Evolutionary conservation across 208 protist genomes (phyloP).

Genomic region (Ichthyophonus hoferi): DNA sequence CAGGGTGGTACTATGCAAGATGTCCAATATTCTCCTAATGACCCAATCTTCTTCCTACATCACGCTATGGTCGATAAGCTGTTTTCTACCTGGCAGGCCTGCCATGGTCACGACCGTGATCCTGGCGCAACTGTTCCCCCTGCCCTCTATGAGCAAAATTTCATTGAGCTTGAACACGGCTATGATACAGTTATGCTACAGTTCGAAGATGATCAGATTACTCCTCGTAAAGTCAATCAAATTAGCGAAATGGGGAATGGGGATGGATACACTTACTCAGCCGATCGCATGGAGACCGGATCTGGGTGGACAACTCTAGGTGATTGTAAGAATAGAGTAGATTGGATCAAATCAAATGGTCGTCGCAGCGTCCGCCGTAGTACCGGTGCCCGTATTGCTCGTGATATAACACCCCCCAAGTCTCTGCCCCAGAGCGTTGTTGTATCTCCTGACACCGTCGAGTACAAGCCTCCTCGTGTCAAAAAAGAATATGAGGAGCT

Average conservation of each 20-base stretch:
- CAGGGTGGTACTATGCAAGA: neutral
- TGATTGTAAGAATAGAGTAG: neutral
- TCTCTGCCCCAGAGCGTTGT: neutral
- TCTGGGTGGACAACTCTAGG: neutral
- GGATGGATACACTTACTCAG: neutral
- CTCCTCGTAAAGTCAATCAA: neutral
- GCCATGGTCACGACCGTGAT: neutral
- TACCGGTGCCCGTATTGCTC: neutral
- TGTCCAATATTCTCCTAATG: neutral
- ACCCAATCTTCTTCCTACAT: slow-evolving; percentile 21
- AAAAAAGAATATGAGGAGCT: neutral
- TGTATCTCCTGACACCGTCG: neutral
- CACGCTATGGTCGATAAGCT: slow-evolving; percentile 34
- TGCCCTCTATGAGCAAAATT: neutral
- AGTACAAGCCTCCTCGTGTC: neutral
- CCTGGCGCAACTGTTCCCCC: neutral
- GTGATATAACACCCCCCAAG: too few species aligned
- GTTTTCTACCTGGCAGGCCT: neutral
- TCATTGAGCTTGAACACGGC: neutral
- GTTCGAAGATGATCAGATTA: neutral
- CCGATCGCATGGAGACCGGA: neutral
- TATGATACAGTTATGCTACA: neutral
- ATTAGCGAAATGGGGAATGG: neutral
- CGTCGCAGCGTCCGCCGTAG: neutral
- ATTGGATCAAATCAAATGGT: neutral